Base-by-base conservation (phyloP, 208 protist genomes). In the Acanthamoeba triangularis region DNA sequence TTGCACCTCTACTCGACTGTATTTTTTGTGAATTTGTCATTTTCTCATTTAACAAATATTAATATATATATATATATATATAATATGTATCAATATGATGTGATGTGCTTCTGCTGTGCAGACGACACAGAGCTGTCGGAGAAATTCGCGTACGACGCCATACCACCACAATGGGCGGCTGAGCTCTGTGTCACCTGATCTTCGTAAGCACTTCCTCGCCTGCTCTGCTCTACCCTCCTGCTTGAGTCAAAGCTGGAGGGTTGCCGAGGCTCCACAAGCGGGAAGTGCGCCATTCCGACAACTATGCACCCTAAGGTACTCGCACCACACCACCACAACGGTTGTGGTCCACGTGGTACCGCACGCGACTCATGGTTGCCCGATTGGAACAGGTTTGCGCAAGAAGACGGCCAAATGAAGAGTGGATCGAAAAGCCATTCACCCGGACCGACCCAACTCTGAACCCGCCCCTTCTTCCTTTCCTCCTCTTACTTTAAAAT, bases 151-250 rank as follows among this genome's bases (percentile, higher is more conserved):
- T 85, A 85, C 47, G 76, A 85, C 30, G 47, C 76, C 28, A 93
- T 78, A 93, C 87, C 63, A n/a, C 87, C 87, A 35, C 61, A 93
- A 54, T 93, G 87, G 87, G 87, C 87, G 2, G 87, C 87, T 44
- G 74, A 94, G 52, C 59, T 94, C 23, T 94, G 90, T 20, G 90
- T 94, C 18, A 94, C 90, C 74, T 94, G 90, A 87, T 94, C 90
- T 67, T 94, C 90, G 35, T 94, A 94, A 85, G 90, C 84, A 91
- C 84, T 72, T 91, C 56, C 47, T 69, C 41, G 33, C 41, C 76
- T 49, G 20, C 28, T 28, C 76, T 35, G 18, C 76, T 23, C 3
- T 3, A 14, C 33, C 33, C 28, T 85, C 11, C 76, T 2, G 25
- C 41, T 23, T 11, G 76, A 23, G 41, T 10, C 65, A 74, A 35